Evolutionary conservation across 176 grass and related monocot species (phyloP).

Genomic region (Puya raimondii): DNA sequence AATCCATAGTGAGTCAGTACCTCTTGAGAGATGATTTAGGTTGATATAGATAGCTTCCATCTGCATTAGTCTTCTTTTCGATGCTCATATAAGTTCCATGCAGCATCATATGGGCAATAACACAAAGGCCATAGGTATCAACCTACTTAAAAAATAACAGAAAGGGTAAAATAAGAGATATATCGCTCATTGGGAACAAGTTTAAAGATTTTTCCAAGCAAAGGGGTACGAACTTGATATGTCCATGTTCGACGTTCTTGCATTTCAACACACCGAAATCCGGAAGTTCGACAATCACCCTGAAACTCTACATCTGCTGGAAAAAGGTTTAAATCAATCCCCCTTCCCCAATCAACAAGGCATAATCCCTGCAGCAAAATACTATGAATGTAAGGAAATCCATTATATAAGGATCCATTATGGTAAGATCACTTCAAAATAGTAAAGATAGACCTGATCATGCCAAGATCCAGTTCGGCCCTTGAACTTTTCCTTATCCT

Average conservation of each 20-base stretch:
- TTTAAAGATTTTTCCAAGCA: neutral
- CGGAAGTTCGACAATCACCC: slow-evolving; percentile 61
- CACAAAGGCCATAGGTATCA: slow-evolving; percentile 73
- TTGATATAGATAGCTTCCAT: slow-evolving; percentile 46
- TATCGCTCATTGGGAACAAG: neutral
- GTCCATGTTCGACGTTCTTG: slow-evolving; percentile 64
- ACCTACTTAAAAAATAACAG: slow-evolving; percentile 25
- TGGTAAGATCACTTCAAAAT: slow-evolving; percentile 1
- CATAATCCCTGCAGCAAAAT: slow-evolving; percentile 64
- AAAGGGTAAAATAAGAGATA: neutral
- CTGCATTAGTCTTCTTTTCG: slow-evolving; percentile 35
- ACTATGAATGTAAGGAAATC: slow-evolving; percentile 12
- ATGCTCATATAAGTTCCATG: slow-evolving; percentile 56
- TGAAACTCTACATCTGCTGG: slow-evolving; percentile 37
- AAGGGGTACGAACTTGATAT: slow-evolving; percentile 41
- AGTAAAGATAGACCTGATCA: slow-evolving; percentile 37
- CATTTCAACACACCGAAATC: slow-evolving; percentile 83
- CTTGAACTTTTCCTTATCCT: slow-evolving; percentile 52
- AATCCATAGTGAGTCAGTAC: slow-evolving; percentile 17
- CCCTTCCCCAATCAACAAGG: slow-evolving; percentile 86
- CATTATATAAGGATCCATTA: neutral
- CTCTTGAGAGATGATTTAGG: slow-evolving; percentile 64
- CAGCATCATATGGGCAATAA: slow-evolving; percentile 85
- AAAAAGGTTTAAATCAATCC: slow-evolving; percentile 73
- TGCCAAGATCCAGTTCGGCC: slow-evolving; percentile 46